Evolutionary conservation across 2,329 filamentous ascomycete species (phyloP).

Genomic region (Colletotrichum graminicola): DNA sequence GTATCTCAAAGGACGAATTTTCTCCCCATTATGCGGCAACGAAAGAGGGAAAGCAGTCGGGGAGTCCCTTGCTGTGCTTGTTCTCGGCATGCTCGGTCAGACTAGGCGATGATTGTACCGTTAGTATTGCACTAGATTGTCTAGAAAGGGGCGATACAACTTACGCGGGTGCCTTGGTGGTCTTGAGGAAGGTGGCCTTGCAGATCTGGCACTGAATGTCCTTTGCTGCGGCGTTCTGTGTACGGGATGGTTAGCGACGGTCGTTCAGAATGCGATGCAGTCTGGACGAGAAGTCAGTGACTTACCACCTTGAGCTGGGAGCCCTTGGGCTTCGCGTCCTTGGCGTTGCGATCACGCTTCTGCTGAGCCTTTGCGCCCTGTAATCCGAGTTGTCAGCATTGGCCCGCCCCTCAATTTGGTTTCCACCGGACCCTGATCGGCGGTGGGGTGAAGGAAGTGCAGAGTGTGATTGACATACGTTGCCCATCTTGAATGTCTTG

Average conservation of each 20-base stretch:
- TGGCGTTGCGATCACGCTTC: constrained; percentile 79
- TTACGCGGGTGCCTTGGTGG: constrained; percentile 78
- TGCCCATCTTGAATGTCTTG: constrained; percentile 38
- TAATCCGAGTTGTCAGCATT: constrained; percentile 34
- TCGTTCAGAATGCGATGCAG: not conserved
- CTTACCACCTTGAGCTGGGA: constrained; percentile 77
- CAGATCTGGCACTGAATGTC: constrained; percentile 82
- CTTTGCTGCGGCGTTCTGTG: constrained; percentile 78
- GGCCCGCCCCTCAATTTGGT: constrained; percentile 38
- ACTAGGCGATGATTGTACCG: constrained; percentile 50
- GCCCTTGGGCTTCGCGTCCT: constrained; percentile 67
- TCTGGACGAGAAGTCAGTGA: constrained; percentile 42
- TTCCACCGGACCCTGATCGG: constrained; percentile 40
- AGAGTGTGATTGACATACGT: constrained; percentile 40
- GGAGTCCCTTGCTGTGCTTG: constrained; percentile 80
- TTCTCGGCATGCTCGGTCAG: constrained; percentile 79
- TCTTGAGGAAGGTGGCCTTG: constrained; percentile 84
- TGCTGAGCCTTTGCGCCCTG: constrained; percentile 76
- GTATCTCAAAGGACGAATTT: too few species aligned
- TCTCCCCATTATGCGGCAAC: constrained; percentile 43
- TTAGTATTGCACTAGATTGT: constrained; percentile 25
- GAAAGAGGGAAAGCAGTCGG: constrained; percentile 77
- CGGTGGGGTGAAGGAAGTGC: constrained; percentile 28
- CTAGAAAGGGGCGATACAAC: constrained; percentile 46
- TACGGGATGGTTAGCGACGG: constrained; percentile 39